Conservation (phyloP, 2,329 filamentous ascomycete species). For the Cadophora luteo-olivacea region DNA sequence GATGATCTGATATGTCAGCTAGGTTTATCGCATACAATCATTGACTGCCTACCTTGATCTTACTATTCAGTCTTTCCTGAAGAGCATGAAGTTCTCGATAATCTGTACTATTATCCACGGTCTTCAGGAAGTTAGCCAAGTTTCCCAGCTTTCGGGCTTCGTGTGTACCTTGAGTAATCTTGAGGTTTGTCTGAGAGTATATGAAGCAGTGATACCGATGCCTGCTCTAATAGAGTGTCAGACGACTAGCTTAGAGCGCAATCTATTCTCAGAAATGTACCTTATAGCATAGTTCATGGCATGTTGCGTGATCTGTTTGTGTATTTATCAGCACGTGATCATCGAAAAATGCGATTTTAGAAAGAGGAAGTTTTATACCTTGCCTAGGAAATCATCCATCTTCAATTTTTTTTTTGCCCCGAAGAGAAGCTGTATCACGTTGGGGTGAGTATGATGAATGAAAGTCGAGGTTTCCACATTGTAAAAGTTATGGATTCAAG, state of each 20-base stretch:
- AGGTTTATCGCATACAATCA: slow-evolving; percentile 8
- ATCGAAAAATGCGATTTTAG: neutral
- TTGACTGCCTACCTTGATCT: slow-evolving; percentile 71
- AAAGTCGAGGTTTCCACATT: neutral
- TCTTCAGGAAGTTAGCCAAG: slow-evolving; percentile 48
- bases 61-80: slow-evolving; percentile 78
- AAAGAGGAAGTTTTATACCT: slow-evolving; percentile 51
- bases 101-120: slow-evolving; percentile 73
- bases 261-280: slow-evolving; percentile 35
- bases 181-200: slow-evolving; percentile 83
- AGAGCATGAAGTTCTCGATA: slow-evolving; percentile 72
- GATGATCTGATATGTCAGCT: slow-evolving; percentile 65
- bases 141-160: neutral
- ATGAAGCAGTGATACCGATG: slow-evolving; percentile 82
- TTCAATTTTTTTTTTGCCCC: neutral
- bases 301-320: slow-evolving; percentile 61
- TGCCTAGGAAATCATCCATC: slow-evolving; percentile 58
- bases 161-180: slow-evolving; percentile 70
- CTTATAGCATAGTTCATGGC: slow-evolving; percentile 86
- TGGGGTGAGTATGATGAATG: neutral
- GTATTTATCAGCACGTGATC: slow-evolving; percentile 35
- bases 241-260: neutral
- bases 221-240: slow-evolving; percentile 61
- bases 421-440: too few relatives aligned
- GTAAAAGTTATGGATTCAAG: neutral